A percentile compares a stretch with the other conserved stretches of the same genome.
Evolutionary conservation across 169 alveolate genomes (phyloP).

Genomic region (Eimeria maxima): DNA sequence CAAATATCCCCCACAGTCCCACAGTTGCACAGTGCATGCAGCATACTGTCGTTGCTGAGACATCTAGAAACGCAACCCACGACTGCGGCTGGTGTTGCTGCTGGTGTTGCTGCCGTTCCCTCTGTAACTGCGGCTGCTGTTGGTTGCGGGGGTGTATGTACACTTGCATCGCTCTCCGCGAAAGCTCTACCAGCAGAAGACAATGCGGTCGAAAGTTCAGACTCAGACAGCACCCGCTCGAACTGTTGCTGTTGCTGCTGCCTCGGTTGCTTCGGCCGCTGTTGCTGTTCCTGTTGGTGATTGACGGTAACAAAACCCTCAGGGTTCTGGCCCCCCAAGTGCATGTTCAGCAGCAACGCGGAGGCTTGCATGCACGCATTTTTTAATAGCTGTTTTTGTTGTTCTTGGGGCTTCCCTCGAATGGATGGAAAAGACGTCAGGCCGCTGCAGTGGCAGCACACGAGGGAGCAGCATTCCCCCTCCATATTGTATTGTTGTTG

Average conservation of each 20-base stretch:
- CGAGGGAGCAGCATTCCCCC: constrained; percentile 54
- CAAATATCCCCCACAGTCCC: not conserved
- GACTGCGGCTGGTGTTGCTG: constrained; percentile 40
- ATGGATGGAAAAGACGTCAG: constrained; percentile 62
- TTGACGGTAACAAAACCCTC: not conserved
- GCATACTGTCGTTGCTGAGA: not conserved
- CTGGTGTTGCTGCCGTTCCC: constrained; percentile 15
- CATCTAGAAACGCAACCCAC: not conserved
- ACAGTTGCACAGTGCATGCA: not conserved
- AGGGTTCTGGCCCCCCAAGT: constrained; percentile 18
- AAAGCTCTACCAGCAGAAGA: not conserved
- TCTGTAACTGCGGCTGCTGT: not conserved
- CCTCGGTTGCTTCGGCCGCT: constrained; percentile 31
- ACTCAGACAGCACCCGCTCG: not conserved
- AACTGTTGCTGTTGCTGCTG: constrained; percentile 28
- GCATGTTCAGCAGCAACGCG: constrained; percentile 56
- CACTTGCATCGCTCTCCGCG: constrained; percentile 9
- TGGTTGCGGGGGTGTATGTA: not conserved
- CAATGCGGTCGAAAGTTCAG: constrained; percentile 11
- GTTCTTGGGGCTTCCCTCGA: not conserved
- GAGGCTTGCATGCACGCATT: constrained; percentile 77
- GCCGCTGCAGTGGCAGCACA: constrained; percentile 82
- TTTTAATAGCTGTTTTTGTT: constrained; percentile 23
- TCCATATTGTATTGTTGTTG: not conserved
- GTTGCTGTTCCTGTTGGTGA: constrained; percentile 43